Percentiles rank a stretch among this genome's conserved stretches.
These are phyloP conservation scores for Falciphora oryzae DNA, from an alignment of 2,329 filamentous ascomycete species.

Conservation along the genomic window DNA sequence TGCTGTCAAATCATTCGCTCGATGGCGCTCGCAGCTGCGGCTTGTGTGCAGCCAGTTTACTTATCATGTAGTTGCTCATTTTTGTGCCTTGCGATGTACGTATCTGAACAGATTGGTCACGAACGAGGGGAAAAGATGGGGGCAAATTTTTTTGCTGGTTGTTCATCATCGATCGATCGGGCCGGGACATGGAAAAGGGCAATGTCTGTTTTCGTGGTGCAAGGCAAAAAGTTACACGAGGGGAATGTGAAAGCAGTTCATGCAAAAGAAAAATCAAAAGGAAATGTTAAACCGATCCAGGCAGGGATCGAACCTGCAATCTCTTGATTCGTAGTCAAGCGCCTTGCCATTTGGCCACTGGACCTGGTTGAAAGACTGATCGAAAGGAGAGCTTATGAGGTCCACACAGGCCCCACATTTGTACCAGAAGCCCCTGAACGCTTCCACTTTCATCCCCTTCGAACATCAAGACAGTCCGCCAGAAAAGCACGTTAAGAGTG, in stretches of 20 bases:
- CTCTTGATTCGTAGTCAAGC: constrained; percentile 33
- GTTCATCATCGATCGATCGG: too few species aligned
- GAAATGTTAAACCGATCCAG: constrained; percentile 4
- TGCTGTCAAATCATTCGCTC: too few species aligned
- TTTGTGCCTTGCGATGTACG: too few species aligned
- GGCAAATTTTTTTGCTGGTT: too few species aligned
- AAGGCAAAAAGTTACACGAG: neutral
- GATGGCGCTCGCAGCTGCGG: too few species aligned
- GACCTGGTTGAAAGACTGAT: neutral
- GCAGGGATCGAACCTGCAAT: constrained; percentile 32
- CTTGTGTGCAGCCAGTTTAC: too few species aligned
- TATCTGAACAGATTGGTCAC: too few species aligned
- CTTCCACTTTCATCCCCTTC: neutral
- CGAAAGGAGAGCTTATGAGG: neutral
- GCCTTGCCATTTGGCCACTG: constrained; percentile 28
- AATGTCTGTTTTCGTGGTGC: too few species aligned
- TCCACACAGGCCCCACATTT: neutral
- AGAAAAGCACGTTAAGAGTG: neutral
- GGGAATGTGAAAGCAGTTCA: neutral
- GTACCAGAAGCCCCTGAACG: neutral
- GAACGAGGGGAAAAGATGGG: too few species aligned
- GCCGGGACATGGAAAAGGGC: too few species aligned
- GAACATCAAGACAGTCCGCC: neutral
- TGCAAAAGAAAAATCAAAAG: neutral
- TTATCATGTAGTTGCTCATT: too few species aligned